Base-by-base conservation (phyloP, 2,329 filamentous ascomycete genomes). In the Stagonosporopsis chrysanthemi region DNA sequence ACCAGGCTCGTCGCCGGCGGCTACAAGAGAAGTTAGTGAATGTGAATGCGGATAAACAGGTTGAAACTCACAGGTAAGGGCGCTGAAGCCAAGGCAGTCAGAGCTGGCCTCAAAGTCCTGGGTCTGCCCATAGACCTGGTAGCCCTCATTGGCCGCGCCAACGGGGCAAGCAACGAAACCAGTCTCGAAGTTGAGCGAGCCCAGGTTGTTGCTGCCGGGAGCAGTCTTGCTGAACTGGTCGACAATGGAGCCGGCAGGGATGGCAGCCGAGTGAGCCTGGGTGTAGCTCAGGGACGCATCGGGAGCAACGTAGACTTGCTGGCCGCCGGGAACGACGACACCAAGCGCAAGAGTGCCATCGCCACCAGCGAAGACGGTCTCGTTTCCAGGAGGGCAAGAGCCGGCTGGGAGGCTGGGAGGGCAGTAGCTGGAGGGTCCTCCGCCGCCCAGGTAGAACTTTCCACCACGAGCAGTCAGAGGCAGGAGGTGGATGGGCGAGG, bases 321-420 rank as follows among this genome's bases (percentile, higher is more conserved):
- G 87, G 24, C 88, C 87, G 26, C 87, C 87, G 5, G 87, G 86
- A 4, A 88, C 87, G 28, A 80, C 69, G 29, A 85, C 81, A 31
- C 77, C 74, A 67, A 84, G 44, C n/a, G 57, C 53, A 5, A 75
- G 68, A 11, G 60, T 68, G 1, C 39, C 36, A 28, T 71, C 50
- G 41, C 77, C 74, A 28, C 78, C 75, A 33, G 74, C 67, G 44
- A 84, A 73, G 8, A 81, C 78, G 7, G 83, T 85, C 24, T 69
- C 61, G 55, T 79, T 81, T 17, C 81, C 82, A 0, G 78, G 65
- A 15, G 81, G 81, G 68, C 82, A 84, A n/a, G 68, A 64, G 0
- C n/a, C 24, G 15, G 72, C 46, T 19, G 71, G 71, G 1, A 79
- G 15, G 17, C 14, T 35, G 23, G 42, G 17, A 1, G 83, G 83